These are phyloP conservation scores for Penicillium cataractarum DNA, from an alignment of 495 filamentous ascomycete genomes.

Conservation along the genomic window DNA sequence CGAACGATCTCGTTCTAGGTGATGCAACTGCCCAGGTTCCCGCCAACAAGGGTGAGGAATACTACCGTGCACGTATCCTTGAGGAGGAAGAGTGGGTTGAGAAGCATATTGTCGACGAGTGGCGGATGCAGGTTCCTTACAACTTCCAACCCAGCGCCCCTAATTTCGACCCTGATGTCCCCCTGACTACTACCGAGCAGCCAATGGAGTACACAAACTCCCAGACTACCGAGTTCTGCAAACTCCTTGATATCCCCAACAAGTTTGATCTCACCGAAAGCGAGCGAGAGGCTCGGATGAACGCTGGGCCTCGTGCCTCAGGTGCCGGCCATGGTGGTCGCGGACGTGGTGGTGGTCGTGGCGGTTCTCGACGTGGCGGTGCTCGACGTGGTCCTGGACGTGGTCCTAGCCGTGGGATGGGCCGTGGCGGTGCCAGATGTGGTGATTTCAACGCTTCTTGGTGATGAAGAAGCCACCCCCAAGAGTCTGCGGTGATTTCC, in stretches of 20 bases:
- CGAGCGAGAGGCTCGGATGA: slow-evolving; percentile 58
- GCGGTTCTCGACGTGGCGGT: slow-evolving; percentile 25
- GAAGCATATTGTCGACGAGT: slow-evolving; percentile 63
- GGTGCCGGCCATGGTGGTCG: slow-evolving; percentile 12
- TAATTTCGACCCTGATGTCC: slow-evolving; percentile 54
- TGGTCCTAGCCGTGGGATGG: not conserved
- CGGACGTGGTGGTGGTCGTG: slow-evolving; percentile 23
- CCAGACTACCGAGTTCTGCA: slow-evolving; percentile 79
- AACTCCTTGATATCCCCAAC: slow-evolving; percentile 75
- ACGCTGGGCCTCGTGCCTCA: slow-evolving; percentile 37
- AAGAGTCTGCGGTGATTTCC: not conserved
- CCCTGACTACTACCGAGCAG: slow-evolving; percentile 44
- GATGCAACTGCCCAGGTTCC: slow-evolving; percentile 52
- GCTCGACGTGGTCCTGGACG: not conserved
- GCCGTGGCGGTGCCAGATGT: not conserved
- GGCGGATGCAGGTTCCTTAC: slow-evolving; percentile 66
- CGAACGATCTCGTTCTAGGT: slow-evolving; percentile 60
- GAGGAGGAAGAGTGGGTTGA: slow-evolving; percentile 74
- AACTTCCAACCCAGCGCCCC: slow-evolving; percentile 82
- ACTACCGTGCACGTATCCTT: slow-evolving; percentile 66
- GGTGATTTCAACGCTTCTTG: not conserved
- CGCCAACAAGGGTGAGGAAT: slow-evolving; percentile 60
- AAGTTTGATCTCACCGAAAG: slow-evolving; percentile 72
- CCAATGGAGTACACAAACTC: slow-evolving; percentile 80
- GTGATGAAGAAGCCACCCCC: not conserved